Evolutionary conservation across 352 stramenopile genomes (phyloP).

Genomic region (Globisporangium cederbergense): DNA sequence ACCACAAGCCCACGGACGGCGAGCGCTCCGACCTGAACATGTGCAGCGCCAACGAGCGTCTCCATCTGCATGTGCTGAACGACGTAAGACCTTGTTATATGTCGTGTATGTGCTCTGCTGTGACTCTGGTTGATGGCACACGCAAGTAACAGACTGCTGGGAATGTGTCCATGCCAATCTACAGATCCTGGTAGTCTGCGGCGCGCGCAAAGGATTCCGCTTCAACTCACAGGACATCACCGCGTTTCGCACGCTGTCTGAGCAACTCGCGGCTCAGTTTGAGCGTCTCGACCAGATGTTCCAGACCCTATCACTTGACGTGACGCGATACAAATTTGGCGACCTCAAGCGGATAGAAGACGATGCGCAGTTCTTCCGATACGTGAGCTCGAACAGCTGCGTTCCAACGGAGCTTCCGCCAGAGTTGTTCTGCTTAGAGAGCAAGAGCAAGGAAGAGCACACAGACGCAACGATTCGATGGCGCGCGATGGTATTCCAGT

Average conservation of each 20-base stretch:
- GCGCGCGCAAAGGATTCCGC: constrained; percentile 71
- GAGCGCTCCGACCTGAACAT: constrained; percentile 71
- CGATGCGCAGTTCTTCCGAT: constrained; percentile 27
- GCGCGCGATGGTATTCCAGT: constrained; percentile 69
- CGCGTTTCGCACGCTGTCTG: constrained; percentile 40
- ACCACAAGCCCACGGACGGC: constrained; percentile 75
- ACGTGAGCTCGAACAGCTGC: background rate
- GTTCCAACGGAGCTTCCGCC: constrained; percentile 15
- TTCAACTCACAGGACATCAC: constrained; percentile 77
- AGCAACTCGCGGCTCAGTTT: constrained; percentile 51
- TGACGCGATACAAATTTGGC: constrained; percentile 61
- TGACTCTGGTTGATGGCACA: background rate
- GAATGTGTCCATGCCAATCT: background rate
- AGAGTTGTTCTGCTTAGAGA: constrained; percentile 13
- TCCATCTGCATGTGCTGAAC: constrained; percentile 71
- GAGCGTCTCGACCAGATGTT: constrained; percentile 52
- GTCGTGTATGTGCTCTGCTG: background rate
- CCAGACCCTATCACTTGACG: constrained; percentile 45
- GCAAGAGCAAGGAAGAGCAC: background rate
- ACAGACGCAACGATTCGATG: constrained; percentile 30
- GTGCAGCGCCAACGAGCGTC: constrained; percentile 62
- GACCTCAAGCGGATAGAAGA: constrained; percentile 62
- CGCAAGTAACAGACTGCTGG: background rate
- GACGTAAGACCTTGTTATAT: constrained; percentile 40
- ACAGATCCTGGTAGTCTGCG: constrained; percentile 73